phyloP scores from a whole-genome alignment of 805 yeast species.

The Wickerhamomyces pijperi region DNA sequence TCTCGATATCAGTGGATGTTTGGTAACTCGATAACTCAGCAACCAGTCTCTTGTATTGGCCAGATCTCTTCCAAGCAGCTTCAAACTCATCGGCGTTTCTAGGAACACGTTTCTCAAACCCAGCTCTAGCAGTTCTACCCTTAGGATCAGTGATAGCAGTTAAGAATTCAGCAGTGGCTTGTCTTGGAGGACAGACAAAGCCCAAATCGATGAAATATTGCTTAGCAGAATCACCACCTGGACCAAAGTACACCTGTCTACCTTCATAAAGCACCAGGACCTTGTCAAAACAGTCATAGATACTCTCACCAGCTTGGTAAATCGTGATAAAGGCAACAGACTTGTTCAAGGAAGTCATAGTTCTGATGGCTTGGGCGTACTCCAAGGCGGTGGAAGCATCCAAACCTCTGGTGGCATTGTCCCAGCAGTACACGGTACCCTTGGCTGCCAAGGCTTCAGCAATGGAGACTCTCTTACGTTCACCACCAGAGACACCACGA shows the following conservation, averaged over 20 bases:
- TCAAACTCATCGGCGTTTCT: constrained; percentile 52
- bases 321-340: constrained; percentile 61
- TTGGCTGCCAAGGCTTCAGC: constrained; percentile 63
- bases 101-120: constrained; percentile 44
- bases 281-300: constrained; percentile 53
- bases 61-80: constrained; percentile 42
- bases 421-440: constrained; percentile 57
- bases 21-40: constrained; percentile 34
- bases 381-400: constrained; percentile 78
- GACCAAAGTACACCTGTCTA: constrained; percentile 55
- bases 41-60: constrained; percentile 22
- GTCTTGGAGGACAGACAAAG: constrained; percentile 49
- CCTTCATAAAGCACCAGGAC: constrained; percentile 51
- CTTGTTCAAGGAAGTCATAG: constrained; percentile 40
- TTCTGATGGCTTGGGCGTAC: constrained; percentile 53
- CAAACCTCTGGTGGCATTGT: constrained; percentile 77
- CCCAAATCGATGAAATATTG: constrained; percentile 57
- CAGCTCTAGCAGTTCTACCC: constrained; percentile 40
- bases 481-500: constrained; percentile 77
- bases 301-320: constrained; percentile 58
- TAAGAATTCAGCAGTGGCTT: constrained; percentile 61
- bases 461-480: constrained; percentile 71
- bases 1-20: constrained; percentile 15
- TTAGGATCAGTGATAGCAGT: constrained; percentile 64
- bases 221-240: constrained; percentile 34